Percentiles rank a stretch among this genome's conserved stretches.
These are phyloP conservation scores for Fraxinus angustifolia DNA, from an alignment of 305 asterid species.

Conservation along the genomic window DNA sequence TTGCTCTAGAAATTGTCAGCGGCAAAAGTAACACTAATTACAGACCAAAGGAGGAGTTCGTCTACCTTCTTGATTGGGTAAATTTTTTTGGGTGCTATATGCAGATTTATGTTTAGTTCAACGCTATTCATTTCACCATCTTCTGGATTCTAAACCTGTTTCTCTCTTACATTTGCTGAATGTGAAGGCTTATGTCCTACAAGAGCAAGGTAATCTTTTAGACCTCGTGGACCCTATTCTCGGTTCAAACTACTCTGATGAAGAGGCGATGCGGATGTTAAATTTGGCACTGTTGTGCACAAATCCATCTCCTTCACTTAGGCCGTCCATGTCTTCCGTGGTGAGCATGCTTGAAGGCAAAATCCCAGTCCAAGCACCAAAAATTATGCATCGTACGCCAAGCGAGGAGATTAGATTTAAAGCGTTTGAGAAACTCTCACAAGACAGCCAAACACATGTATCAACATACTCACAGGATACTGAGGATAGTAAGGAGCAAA, in stretches of 20 bases:
- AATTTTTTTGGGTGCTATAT: constrained; percentile 1
- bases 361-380: constrained; percentile 64
- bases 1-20: constrained; percentile 75
- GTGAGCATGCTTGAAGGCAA: constrained; percentile 85
- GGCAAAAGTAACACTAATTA: constrained; percentile 86
- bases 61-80: constrained; percentile 95
- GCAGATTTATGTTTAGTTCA: neutral
- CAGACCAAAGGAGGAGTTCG: constrained; percentile 82
- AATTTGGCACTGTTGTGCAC: constrained; percentile 66
- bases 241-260: constrained; percentile 47
- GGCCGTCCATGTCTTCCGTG: constrained; percentile 78
- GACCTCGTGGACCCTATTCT: constrained; percentile 85
- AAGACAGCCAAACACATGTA: constrained; percentile 56
- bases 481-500: constrained; percentile 32
- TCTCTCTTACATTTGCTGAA: neutral
- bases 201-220: constrained; percentile 84
- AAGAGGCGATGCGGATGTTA: constrained; percentile 68
- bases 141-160: neutral
- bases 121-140: neutral
- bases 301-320: constrained; percentile 84
- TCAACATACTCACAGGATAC: constrained; percentile 40
- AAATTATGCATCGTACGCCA: constrained; percentile 40
- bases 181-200: constrained; percentile 76
- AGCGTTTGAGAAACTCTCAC: constrained; percentile 60
- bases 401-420: constrained; percentile 50